Evolutionary conservation across 805 yeast species (phyloP), one percentile per base, ranked within the genome.

Genomic region (Teunomyces kruisii): DNA sequence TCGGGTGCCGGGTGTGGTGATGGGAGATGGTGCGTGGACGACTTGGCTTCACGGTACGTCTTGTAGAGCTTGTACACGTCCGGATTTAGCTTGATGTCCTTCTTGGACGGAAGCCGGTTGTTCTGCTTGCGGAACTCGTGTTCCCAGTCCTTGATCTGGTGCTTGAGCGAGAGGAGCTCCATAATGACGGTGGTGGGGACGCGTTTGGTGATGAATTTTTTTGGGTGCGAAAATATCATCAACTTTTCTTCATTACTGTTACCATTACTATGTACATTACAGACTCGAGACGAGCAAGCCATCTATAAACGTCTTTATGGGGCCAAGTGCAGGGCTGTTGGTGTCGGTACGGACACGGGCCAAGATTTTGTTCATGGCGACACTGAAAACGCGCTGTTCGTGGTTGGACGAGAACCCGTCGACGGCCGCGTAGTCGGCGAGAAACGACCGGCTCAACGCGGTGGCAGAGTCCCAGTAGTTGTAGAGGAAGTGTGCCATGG

Each of bases 91-190:
- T 68, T 69, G 16, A 69, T 62, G 45, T 71, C 77, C 1, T 50
- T 48, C 39, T 63, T 69, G 4, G 61, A 49, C 0, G 77, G 76
- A 2, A 51, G 52, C 15, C 67, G 50, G 6, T 61, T 58, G 47
- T 69, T 43, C 15, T 40, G 26, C n/a, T 58, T 47, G 8, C 54
- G 52, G 46, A 71, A 72, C 24, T 44, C 51, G 40, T 62, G 58
- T 48, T 72, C 77, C 77, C 77, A 72, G 12, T 48, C 54, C 45
- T 72, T 72, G 37, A 72, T 70, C 41, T 59, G 53, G 39, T 49
- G 56, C 47, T 60, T 65, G 7, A 67, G 47, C 41, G 50, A 52
- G 9, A 35, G 40, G 16, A 40, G 32, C 22, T 40, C 40, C 17
- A 43, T 35, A 29, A 19, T 5, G 28, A 8, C 9, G 15, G 32